Evolutionary conservation across 78 protist species (phyloP), one percentile per base, ranked within the genome.

Genomic region (Guillardia theta): DNA sequence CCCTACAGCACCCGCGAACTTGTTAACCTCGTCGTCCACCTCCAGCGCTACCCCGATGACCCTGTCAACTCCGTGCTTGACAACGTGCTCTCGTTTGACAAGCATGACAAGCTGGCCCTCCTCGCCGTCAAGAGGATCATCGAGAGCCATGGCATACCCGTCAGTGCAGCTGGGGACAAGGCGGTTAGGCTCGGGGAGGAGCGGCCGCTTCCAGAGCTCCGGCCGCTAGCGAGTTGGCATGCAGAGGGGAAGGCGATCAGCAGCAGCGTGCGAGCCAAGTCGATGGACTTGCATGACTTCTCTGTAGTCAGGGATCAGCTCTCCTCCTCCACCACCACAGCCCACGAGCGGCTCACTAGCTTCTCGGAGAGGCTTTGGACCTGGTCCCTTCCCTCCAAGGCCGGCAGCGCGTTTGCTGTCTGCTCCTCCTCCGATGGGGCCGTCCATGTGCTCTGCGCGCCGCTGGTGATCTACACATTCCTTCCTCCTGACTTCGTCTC

Each of bases 1-100:
- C 90, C 90, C 1, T 80, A 80, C 90, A 24, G 90, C 48, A 45
- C 93, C 53, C 70, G 96, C 27, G 96, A 95, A 54, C 87, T 95
- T 33, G 94, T 95, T 39, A 88, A 93, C 27, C 47, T 95, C 39
- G 94, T 48, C 24, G 47, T 48, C 21, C 96, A 95, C 58, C 39
- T 96, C 19, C 41, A 96, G 19, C 0, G 27, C 37, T 95, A 64
- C 41, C 97, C 97, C 0, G 83, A 4, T 21, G 96, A 96, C 45
- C 76, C 92, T 22, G 41, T 94, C 9, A 44, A 27, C 22, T 37
- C 37, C 41, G 37, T 4, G 87, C 12, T 76, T 3, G 92, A 62
- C 70, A 95, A 95, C 48, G 96, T 97, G 41, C 94, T 97, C 22
- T 88, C 78, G 93, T 95, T 95, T 64, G 98, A 97, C 77, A 10